These are phyloP conservation scores for Pseudocercospora crystallina DNA, from an alignment of 2,329 filamentous ascomycete species.

Conservation along the genomic window DNA sequence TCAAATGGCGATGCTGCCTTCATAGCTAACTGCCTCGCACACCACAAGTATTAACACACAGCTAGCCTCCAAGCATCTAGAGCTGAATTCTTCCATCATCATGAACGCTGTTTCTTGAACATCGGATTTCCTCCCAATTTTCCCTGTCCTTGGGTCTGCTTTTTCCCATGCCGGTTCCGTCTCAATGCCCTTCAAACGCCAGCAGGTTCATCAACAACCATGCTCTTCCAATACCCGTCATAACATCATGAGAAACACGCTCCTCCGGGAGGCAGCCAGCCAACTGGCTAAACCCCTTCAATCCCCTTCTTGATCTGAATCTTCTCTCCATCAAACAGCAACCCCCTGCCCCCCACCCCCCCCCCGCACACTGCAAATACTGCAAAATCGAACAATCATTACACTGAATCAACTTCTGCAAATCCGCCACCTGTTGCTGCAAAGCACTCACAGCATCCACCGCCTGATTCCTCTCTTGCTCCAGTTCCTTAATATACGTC, in stretches of 20 bases:
- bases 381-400: slow-evolving; percentile 41
- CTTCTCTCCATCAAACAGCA: slow-evolving; percentile 2
- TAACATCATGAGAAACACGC: slow-evolving; percentile 4
- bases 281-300: not conserved
- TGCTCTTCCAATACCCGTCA: not conserved
- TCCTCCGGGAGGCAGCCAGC: too few relatives aligned
- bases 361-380: slow-evolving; percentile 23
- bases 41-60: too few relatives aligned
- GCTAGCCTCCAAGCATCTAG: too few relatives aligned
- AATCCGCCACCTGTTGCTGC: slow-evolving; percentile 41
- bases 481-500: slow-evolving; percentile 48
- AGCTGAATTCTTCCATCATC: too few relatives aligned
- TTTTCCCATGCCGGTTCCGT: not conserved
- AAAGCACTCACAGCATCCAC: slow-evolving; percentile 42
- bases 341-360: slow-evolving; percentile 5
- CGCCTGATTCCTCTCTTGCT: slow-evolving; percentile 42
- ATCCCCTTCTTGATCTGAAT: too few relatives aligned
- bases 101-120: too few relatives aligned
- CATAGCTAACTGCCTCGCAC: too few relatives aligned
- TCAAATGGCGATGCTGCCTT: too few relatives aligned
- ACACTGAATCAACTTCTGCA: slow-evolving; percentile 48
- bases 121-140: not conserved
- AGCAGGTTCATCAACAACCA: not conserved
- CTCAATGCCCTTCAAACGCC: not conserved
- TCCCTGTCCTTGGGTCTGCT: not conserved